Evolutionary conservation across 495 filamentous ascomycete genomes (phyloP), one percentile per base, ranked within the genome.

Genomic region (Trichocladium uniseriatum): DNA sequence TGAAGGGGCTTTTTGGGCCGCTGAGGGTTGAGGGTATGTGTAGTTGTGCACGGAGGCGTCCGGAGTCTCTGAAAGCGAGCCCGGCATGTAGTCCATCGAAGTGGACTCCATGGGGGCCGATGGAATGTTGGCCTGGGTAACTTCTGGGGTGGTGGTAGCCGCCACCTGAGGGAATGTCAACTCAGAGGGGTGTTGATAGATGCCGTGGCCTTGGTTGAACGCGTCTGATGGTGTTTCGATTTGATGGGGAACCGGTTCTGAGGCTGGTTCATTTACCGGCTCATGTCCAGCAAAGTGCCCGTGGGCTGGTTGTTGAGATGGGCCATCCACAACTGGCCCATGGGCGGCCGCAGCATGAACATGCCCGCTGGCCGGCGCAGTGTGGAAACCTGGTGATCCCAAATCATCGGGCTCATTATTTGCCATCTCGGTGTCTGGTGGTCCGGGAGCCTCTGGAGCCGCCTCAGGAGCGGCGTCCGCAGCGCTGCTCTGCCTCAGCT

Each of bases 401-500:
- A 67, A 38, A 16, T 52, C 53, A 38, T 63, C 60, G 2, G 60
- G 57, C 36, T 65, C 60, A 5, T 64, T 55, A 27, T 64, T 53
- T 13, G 39, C 39, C 21, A 37, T 24, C 19, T 38, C 21, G 6
- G 24, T 6, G 2, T 28, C 38, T n/a, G n/a, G 56, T 27, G 42
- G 29, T 38, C 50, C 61, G 22, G 46, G 38, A 1, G 43, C 48
- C 22, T 44, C 52, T 40, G 44, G 8, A 15, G 18, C 43, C 6
- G 51, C 21, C 24, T 44, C 36, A 7, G n/a, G 32, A 35, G 32
- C 29, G 7, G 36, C 22, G 16, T 38, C 42, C 4, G 38, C 41
- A 19, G 29, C 44, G 31, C 48, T 51, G 36, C 24, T 46, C 3
- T 48, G 27, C 47, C 55, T 49, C 29, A 43, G 32, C 38, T 60